Evolutionary conservation across 495 filamentous ascomycete genomes (phyloP).

Genomic region (Annulohypoxylon bovei): DNA sequence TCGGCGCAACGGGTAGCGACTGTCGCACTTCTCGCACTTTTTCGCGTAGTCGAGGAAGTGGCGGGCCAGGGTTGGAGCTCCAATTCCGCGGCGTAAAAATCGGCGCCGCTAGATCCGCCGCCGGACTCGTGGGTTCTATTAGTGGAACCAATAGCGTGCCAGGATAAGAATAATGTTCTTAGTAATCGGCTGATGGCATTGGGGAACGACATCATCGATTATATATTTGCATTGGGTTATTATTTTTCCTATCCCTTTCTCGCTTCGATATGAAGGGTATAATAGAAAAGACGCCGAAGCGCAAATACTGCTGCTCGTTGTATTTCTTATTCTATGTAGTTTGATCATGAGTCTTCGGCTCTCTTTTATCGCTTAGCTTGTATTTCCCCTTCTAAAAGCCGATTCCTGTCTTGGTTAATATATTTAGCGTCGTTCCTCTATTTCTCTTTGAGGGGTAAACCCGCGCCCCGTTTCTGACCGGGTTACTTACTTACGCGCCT

Average conservation of each 20-base stretch:
- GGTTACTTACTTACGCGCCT: neutral
- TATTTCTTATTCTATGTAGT: neutral
- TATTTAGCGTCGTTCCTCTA: neutral
- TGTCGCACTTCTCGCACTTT: neutral
- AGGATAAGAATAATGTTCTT: conserved; percentile 36
- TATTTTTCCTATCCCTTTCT: neutral
- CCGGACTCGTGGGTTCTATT: conserved; percentile 25
- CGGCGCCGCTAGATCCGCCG: conserved; percentile 40
- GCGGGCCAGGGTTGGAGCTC: conserved; percentile 35
- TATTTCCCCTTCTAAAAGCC: neutral
- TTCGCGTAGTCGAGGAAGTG: conserved; percentile 4
- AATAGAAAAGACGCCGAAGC: neutral
- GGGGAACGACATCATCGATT: conserved; percentile 38
- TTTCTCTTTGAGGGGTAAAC: conserved; percentile 5
- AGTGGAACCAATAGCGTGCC: conserved; percentile 33
- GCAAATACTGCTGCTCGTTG: neutral
- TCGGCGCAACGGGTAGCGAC: neutral
- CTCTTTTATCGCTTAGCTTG: neutral
- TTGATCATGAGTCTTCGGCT: neutral
- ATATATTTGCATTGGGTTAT: neutral
- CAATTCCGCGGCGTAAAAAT: conserved; percentile 37
- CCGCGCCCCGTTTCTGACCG: neutral
- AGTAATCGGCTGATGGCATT: conserved; percentile 46
- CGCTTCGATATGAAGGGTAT: neutral
- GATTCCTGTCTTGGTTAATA: neutral